These are phyloP conservation scores for Diplocarpon mali DNA, from an alignment of 2,329 filamentous ascomycete species.

Conservation along the genomic window DNA sequence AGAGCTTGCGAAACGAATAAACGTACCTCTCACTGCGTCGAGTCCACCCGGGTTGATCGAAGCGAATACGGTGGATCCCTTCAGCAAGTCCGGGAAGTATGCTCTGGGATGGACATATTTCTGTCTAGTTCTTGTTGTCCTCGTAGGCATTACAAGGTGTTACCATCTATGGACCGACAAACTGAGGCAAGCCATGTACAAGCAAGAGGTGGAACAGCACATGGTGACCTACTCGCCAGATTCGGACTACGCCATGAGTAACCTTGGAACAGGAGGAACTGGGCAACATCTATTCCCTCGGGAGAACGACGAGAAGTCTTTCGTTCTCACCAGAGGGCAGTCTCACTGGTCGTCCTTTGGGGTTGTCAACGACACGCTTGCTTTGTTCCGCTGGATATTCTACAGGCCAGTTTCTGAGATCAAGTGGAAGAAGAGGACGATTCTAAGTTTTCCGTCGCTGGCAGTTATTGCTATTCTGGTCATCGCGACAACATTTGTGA, in stretches of 20 bases:
- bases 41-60: slow-evolving; percentile 52
- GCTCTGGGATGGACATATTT: slow-evolving; percentile 84
- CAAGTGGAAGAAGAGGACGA: slow-evolving; percentile 47
- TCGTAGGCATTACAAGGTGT: slow-evolving; percentile 58
- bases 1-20: slow-evolving; percentile 36
- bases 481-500: slow-evolving; percentile 58
- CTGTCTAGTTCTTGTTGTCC: slow-evolving; percentile 56
- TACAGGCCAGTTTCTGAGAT: slow-evolving; percentile 77
- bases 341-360: slow-evolving; percentile 67
- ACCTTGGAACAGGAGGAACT: slow-evolving; percentile 40
- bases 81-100: slow-evolving; percentile 74
- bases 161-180: slow-evolving; percentile 93
- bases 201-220: slow-evolving; percentile 64
- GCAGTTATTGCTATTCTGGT: slow-evolving; percentile 59
- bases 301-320: slow-evolving; percentile 44
- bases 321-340: slow-evolving; percentile 43
- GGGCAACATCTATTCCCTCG: slow-evolving; percentile 62
- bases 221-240: slow-evolving; percentile 43
- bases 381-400: slow-evolving; percentile 79
- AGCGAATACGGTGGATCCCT: slow-evolving; percentile 62
- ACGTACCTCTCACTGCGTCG: slow-evolving; percentile 47
- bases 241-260: slow-evolving; percentile 50
- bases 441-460: slow-evolving; percentile 72
- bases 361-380: slow-evolving; percentile 66
- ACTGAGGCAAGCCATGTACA: slow-evolving; percentile 79